These are phyloP conservation scores for Plantago elongata DNA, from an alignment of 257 asterid species.

Conservation along the genomic window DNA sequence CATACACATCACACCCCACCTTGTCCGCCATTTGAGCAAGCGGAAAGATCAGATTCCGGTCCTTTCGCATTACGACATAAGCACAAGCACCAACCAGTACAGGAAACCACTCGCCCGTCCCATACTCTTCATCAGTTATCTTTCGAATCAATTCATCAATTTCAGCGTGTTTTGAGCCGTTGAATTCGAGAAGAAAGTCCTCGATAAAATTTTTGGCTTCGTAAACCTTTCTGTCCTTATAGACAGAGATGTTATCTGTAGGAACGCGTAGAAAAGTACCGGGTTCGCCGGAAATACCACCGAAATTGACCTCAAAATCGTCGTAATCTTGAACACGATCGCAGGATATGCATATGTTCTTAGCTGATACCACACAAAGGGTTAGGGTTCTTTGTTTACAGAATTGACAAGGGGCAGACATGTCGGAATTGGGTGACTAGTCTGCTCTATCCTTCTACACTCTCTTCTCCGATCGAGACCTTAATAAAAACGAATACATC, in stretches of 20 bases:
- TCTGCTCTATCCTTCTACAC: too few relatives aligned
- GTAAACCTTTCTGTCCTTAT: slow-evolving; percentile 46
- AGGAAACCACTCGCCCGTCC: slow-evolving; percentile 67
- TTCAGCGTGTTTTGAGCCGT: slow-evolving; percentile 28
- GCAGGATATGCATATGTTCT: slow-evolving; percentile 48
- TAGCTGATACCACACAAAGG: slow-evolving; percentile 35
- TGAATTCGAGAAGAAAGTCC: slow-evolving; percentile 34
- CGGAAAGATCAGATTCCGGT: slow-evolving; percentile 33
- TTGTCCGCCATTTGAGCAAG: slow-evolving; percentile 41
- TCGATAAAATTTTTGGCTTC: slow-evolving; percentile 49
- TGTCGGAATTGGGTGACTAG: too few relatives aligned
- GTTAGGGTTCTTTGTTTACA: slow-evolving; percentile 37
- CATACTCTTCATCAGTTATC: slow-evolving; percentile 65
- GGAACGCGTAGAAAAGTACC: slow-evolving; percentile 47
- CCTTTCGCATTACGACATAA: slow-evolving; percentile 64
- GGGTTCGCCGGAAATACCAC: slow-evolving; percentile 47
- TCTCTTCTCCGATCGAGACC: too few relatives aligned
- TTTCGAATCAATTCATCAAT: slow-evolving; percentile 39
- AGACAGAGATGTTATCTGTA: slow-evolving; percentile 33
- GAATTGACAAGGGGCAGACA: too few relatives aligned
- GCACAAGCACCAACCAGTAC: slow-evolving; percentile 68
- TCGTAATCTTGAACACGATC: slow-evolving; percentile 53
- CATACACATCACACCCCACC: slow-evolving; percentile 54
- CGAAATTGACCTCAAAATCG: slow-evolving; percentile 42
- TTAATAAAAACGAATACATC: too few relatives aligned